Base-by-base conservation (phyloP, 805 yeast species). In the Saccharomyces mikatae region DNA sequence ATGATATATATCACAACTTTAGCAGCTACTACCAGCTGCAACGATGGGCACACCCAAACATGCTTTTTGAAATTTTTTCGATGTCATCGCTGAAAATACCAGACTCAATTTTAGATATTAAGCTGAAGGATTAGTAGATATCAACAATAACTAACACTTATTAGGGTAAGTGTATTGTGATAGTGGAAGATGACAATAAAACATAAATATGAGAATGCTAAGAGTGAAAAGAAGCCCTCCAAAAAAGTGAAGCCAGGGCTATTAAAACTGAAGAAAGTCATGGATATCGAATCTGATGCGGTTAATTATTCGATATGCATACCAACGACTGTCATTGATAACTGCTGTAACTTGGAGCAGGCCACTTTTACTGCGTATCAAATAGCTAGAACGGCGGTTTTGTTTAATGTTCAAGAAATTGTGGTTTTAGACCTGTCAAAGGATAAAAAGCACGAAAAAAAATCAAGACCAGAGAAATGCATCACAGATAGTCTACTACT, bases 341-440 rank as follows among this genome's bases (percentile, higher is more conserved):
- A 82, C 62, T 84, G 90, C 48, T 71, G 70, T 44, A 83, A 83
- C 57, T 71, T 87, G 51, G 83, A 83, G 56, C 95, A 89, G 65
- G 81, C 80, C 11, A 88, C 94, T 0, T 74, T 78, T 54, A 75
- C 83, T 1, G 83, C 86, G 1, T 86, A 89, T 62, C 92, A 88
- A 67, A 76, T 89, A 11, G 89, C 95, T n/a, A 80, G 84, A 62
- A 82, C 83, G 2, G 85, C 89, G 3, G 79, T 85, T 36, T 74
- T 80, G 1, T 88, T 76, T 67, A 77, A 81, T 50, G 87, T 87
- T 5, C 78, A 80, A 3, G 96, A 89, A 65, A 76, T 89, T 29
- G 81, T 89, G 6, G 73, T 89, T 1, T 74, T 87, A 62, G 86
- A 86, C 56, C 72, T 81, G 4, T 69, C 65, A 54, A 74, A 68